Base-by-base conservation (phyloP, 805 yeast species). In the Kodamaea laetipori region DNA sequence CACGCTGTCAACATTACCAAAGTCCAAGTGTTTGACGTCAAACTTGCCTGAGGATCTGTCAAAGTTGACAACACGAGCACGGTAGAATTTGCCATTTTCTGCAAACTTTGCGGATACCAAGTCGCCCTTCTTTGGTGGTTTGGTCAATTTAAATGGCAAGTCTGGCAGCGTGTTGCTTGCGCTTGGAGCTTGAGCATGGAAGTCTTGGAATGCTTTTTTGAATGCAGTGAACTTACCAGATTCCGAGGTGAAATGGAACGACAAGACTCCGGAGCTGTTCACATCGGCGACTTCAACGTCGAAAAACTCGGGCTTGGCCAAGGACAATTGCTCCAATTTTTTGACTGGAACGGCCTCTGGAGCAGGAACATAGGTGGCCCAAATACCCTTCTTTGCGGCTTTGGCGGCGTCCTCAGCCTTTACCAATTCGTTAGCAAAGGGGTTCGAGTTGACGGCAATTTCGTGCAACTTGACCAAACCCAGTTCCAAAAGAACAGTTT, bases 381-480 rank as follows among this genome's bases (percentile, higher is more conserved):
- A 89, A 4, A 87, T 37, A 11, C 95, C 95, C 51, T 72, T 60
- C 53, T 73, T 75, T 24, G 61, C 64, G 1, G 54, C 54, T 56
- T 76, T 74, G 1, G 96, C 95, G 7, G 57, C 58, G 23, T 73
- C 79, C 61, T 86, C 85, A 8, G 90, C 87, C 17, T 71, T 78
- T 35, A 68, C 61, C 23, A 88, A 71, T 44, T 77, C 80, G 24
- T 71, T 55, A 36, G 71, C 78, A 52, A 68, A 77, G 30, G 81
- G 77, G 39, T 85, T 80, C 38, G 77, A 77, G 35, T 67, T 60
- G 6, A 85, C 78, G 1, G 92, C 83, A 40, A 77, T 74, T 39
- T 77, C 87, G 55, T 87, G 92, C 9, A 80, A 63, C 50, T 77
- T 71, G 17, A 78, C 86, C 43, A 77, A 73, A 2, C 96, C 96